Base-by-base conservation (phyloP, 257 asterid species). In the Nicotiana sylvestris region DNA sequence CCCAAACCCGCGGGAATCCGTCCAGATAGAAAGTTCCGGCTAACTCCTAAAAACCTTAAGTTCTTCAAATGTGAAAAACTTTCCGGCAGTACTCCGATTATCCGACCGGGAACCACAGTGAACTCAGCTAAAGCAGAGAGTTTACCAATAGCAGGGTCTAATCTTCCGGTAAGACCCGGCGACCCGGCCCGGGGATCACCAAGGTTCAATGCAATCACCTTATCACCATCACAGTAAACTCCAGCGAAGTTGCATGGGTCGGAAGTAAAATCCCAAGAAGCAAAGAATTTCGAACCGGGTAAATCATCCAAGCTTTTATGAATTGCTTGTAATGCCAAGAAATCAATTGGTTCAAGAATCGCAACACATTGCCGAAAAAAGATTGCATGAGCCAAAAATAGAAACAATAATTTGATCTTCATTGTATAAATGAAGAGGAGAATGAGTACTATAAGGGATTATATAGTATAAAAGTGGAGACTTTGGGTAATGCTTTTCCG, bases 161-260 rank as follows among this genome's bases (percentile, higher is more conserved):
- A 58, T 79, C 93, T 82, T 7, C 98, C 98, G 3, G 90, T 78
- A 0, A 95, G 77, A 15, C 98, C 98, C 2, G 96, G 95, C 0
- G 98, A 89, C 37, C 98, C 98, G 58, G 98, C 98, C 76, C 96
- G 85, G 6, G 98, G 97, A 82, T 95, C 98, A 29, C 98, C 98
- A 61, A 95, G 94, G 84, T 95, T 95, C 56, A 95, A 90, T 0
- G 98, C 91, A 33, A 95, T 83, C 33, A 95, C 98, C 16, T 81
- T 93, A 58, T 93, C 93, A 4, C 90, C 94, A 60, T 70, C 91
- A 61, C 98, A 95, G 53, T 87, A 91, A 6, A 95, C 94, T 76
- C 98, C 98, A 80, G 96, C 88, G 80, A 95, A 95, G 81, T 82
- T 89, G 70, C 98, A 95, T 0, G 98, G 98, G 62, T 95, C 98